Evolutionary conservation across 2,329 filamentous ascomycete genomes (phyloP), one percentile per base, ranked within the genome.

Genomic region (Aspergillus cejpii): DNA sequence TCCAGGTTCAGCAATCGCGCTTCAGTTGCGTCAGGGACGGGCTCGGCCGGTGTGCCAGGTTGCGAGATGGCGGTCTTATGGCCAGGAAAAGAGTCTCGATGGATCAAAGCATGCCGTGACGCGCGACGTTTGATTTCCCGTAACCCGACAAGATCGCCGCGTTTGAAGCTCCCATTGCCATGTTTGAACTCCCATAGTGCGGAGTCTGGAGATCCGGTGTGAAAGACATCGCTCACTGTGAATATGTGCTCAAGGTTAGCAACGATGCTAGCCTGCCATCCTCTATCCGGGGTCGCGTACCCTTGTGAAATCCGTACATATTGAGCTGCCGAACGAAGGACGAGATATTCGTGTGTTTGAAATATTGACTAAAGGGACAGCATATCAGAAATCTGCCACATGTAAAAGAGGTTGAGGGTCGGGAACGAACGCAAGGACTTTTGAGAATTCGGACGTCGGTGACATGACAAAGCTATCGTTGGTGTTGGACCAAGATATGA

Each of bases 281-380:
- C 24, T 14, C 23, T 12, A 15, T 20, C 17, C 3, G 26, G 20
- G n/a, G 39, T 28, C 14, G 37, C 65, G 39, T 68, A 94, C 90
- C 90, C 85, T 98, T 98, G 66, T 98, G 92, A 68, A 98, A 98
- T 5, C 92, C 92, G 59, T 98, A 98, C 92, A 98, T 98, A 65
- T 98, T 98, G 40, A 98, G 72, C 70, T 98, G 92, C 39, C 92
- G 82, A 39, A 98, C 92, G 66, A 98, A 98, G 1, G 92, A 97
- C 8, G 92, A 97, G 49, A 97, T 95, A 63, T 98, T 98, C 56
- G 91, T 98, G 66, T 98, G 92, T 63, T 98, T 98, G 68, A 98
- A 98, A 65, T 98, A 98, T 80, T 94, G 89, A 43, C 91, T 95
- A 59, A 51, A 48, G 41, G 45, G 36, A 6, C 8, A 55, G 56